Percentiles rank a stretch among this genome's conserved stretches.
phyloP scores from a whole-genome alignment of 257 asterid species.

The Nicotiana otophora region DNA sequence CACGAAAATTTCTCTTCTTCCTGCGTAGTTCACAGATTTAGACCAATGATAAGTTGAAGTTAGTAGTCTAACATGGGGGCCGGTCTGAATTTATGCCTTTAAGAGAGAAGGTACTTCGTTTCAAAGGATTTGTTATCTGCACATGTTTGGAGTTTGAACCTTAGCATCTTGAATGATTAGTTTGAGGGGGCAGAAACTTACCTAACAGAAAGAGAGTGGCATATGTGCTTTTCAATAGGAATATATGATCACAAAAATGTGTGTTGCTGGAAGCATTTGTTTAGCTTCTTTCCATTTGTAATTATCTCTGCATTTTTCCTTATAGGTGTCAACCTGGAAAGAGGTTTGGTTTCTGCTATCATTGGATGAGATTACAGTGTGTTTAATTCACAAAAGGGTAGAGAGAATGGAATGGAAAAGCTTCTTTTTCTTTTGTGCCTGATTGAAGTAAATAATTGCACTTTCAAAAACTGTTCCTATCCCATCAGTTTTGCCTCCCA shows the following conservation, averaged over 20 bases:
- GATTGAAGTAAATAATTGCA: background rate
- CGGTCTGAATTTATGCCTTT: background rate
- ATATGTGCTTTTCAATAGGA: background rate
- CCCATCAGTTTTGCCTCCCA: background rate
- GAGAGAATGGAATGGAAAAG: background rate
- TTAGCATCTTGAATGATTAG: constrained; percentile 1
- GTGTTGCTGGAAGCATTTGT: background rate
- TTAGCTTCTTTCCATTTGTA: background rate
- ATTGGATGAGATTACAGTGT: background rate
- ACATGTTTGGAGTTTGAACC: background rate
- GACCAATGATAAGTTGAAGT: background rate
- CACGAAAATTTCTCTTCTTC: background rate
- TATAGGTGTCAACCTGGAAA: background rate
- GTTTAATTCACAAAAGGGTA: background rate
- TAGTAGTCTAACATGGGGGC: background rate
- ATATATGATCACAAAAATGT: background rate
- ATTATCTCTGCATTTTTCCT: background rate
- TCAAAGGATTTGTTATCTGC: background rate
- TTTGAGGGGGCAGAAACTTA: background rate
- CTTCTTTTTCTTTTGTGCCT: background rate
- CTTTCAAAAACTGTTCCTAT: background rate
- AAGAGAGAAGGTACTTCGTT: background rate
- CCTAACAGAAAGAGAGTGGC: background rate
- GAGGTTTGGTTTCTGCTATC: background rate
- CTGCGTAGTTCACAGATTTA: background rate